Evolutionary conservation across 2,329 filamentous ascomycete species (phyloP).

Genomic region (Endoconidiophora laricicola): DNA sequence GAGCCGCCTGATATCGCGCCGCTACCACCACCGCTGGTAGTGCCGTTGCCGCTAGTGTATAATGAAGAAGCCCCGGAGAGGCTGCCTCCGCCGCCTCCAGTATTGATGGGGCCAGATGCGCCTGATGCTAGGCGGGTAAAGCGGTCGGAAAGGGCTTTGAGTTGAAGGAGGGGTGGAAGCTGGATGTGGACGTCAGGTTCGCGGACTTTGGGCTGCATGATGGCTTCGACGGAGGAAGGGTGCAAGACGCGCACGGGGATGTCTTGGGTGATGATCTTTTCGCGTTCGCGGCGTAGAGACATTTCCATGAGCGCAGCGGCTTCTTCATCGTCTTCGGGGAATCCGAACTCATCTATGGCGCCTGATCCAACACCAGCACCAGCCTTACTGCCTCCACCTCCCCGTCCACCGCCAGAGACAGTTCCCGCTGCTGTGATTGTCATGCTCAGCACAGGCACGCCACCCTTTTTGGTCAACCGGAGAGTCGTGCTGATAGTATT

Average conservation of each 20-base stretch:
- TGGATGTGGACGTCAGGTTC: constrained; percentile 91
- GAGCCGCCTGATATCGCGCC: constrained; percentile 15
- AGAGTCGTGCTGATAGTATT: constrained; percentile 69
- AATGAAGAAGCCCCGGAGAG: too few relatives aligned
- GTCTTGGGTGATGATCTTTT: constrained; percentile 88
- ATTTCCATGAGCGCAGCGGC: constrained; percentile 36
- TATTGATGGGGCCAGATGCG: constrained; percentile 15
- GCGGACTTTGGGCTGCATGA: constrained; percentile 79
- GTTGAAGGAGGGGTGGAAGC: constrained; percentile 67
- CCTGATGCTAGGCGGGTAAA: constrained; percentile 71
- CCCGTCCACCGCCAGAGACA: constrained; percentile 26
- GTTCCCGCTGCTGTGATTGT: constrained; percentile 68
- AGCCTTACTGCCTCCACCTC: constrained; percentile 16
- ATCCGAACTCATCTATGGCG: constrained; percentile 13
- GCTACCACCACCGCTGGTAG: constrained; percentile 14
- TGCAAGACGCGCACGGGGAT: constrained; percentile 86
- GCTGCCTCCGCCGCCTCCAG: not conserved
- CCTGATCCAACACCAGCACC: constrained; percentile 8
- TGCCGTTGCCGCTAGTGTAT: not conserved
- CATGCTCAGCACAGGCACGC: constrained; percentile 69
- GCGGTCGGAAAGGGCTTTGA: constrained; percentile 87
- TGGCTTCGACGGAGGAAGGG: constrained; percentile 68
- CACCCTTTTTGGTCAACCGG: constrained; percentile 83
- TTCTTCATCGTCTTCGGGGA: constrained; percentile 24
- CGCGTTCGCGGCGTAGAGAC: constrained; percentile 51